phyloP scores from a whole-genome alignment of 2,329 filamentous ascomycete genomes.

The Emergomyces africanus region DNA sequence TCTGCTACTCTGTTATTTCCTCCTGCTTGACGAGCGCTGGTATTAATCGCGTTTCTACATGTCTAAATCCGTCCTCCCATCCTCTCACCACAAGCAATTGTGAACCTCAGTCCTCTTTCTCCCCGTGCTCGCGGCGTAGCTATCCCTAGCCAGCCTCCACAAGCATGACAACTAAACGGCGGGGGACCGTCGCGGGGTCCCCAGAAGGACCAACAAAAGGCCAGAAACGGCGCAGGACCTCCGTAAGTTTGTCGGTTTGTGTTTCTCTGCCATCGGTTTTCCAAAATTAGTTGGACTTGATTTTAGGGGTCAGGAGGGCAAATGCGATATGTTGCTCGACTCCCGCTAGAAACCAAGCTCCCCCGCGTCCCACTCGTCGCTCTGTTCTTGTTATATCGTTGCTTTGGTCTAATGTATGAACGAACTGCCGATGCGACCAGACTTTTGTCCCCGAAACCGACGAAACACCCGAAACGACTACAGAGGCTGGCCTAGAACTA shows the following conservation, averaged over 20 bases:
- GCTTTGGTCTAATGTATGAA: background rate
- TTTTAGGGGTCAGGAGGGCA: background rate
- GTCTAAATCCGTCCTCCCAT: background rate
- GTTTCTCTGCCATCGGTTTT: background rate
- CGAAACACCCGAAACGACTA: constrained; percentile 12
- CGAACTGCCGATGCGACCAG: constrained; percentile 11
- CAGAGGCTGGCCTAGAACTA: constrained; percentile 8
- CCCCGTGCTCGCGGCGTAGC: background rate
- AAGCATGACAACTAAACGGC: constrained; percentile 18
- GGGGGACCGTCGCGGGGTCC: constrained; percentile 37
- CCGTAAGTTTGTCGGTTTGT: constrained; percentile 6
- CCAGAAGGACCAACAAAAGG: constrained; percentile 7
- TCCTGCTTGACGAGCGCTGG: background rate
- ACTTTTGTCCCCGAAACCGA: constrained; percentile 10
- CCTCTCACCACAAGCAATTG: background rate
- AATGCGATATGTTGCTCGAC: background rate
- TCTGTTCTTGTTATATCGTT: background rate
- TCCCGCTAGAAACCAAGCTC: background rate
- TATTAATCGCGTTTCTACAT: background rate
- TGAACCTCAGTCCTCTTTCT: background rate
- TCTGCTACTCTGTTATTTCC: background rate
- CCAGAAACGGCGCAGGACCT: constrained; percentile 10
- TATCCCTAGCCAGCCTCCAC: constrained; percentile 4
- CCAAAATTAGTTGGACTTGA: background rate
- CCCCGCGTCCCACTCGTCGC: background rate